Percentiles rank a stretch among this genome's conserved stretches.
Evolutionary conservation across 73 alveolate species (phyloP).

Genomic region (Paramecium octaurelia): DNA sequence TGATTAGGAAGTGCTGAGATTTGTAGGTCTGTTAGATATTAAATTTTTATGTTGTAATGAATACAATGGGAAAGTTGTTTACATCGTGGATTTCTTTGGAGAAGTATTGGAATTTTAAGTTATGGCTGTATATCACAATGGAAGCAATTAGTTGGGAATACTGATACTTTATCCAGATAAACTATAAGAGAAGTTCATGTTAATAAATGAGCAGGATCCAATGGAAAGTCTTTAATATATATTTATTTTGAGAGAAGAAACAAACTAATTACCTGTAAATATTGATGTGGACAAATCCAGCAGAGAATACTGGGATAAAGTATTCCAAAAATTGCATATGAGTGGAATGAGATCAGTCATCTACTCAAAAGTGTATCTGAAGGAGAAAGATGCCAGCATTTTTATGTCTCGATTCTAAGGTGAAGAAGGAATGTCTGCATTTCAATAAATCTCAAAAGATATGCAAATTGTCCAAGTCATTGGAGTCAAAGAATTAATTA

Average conservation of each 20-base stretch:
- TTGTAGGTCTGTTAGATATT: not conserved
- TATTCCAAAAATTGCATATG: not conserved
- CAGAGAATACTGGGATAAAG: constrained; percentile 50
- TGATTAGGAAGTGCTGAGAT: constrained; percentile 22
- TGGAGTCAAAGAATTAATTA: constrained; percentile 48
- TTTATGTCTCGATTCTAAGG: not conserved
- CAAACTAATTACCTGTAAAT: constrained; percentile 37
- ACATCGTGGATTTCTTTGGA: not conserved
- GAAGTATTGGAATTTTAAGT: constrained; percentile 6
- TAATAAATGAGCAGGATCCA: not conserved
- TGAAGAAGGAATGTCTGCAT: not conserved
- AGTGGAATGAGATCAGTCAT: constrained; percentile 26
- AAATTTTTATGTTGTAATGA: constrained; percentile 32
- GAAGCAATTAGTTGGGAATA: not conserved
- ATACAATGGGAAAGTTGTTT: not conserved
- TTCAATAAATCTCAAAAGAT: not conserved
- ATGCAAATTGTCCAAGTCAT: constrained; percentile 5
- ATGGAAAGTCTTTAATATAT: not conserved
- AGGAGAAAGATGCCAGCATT: not conserved
- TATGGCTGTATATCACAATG: not conserved
- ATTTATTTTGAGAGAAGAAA: constrained; percentile 43
- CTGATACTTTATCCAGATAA: not conserved
- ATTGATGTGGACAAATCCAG: constrained; percentile 28
- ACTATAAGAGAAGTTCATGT: not conserved
- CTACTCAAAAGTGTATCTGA: not conserved